A percentile compares a stretch with the other conserved stretches of the same genome.
Conservation (phyloP, 768 basidiomycete species). For the Podaxis mareebaensis region DNA sequence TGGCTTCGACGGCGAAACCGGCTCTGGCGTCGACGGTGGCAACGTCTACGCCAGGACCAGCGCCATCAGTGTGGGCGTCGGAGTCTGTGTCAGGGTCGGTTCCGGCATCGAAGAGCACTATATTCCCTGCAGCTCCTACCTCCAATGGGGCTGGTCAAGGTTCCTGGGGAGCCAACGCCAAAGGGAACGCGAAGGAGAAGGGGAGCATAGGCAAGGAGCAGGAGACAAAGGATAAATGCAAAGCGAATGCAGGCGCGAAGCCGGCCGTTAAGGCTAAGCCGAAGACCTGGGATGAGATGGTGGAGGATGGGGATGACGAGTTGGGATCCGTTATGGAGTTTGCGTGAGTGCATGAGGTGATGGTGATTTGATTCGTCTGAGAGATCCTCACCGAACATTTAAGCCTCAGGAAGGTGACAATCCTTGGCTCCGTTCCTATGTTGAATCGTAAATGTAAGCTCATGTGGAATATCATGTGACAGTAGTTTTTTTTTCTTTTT, state of each 20-base stretch:
- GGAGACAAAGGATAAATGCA: not conserved
- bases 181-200: not conserved
- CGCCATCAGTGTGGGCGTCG: not conserved
- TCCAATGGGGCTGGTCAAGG: not conserved
- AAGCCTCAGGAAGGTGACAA: not conserved
- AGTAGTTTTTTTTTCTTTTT: no score
- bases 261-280: not conserved
- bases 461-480: no score
- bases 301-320: slow-evolving; percentile 12
- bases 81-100: not conserved
- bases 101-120: not conserved
- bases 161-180: not conserved
- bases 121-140: no score
- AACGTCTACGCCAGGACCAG: not conserved
- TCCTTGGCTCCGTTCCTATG: no score
- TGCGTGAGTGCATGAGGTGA: no score
- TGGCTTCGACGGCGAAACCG: not conserved
- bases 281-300: slow-evolving; percentile 12
- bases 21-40: not conserved
- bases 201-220: not conserved
- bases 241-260: not conserved
- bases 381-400: not conserved
- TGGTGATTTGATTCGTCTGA: not conserved
- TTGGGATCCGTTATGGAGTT: slow-evolving; percentile 13
- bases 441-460: no score